Percentiles rank a stretch among this genome's conserved stretches.
These are phyloP conservation scores for Speleostelium caveatum DNA, from an alignment of 78 protist genomes.

Conservation along the genomic window DNA sequence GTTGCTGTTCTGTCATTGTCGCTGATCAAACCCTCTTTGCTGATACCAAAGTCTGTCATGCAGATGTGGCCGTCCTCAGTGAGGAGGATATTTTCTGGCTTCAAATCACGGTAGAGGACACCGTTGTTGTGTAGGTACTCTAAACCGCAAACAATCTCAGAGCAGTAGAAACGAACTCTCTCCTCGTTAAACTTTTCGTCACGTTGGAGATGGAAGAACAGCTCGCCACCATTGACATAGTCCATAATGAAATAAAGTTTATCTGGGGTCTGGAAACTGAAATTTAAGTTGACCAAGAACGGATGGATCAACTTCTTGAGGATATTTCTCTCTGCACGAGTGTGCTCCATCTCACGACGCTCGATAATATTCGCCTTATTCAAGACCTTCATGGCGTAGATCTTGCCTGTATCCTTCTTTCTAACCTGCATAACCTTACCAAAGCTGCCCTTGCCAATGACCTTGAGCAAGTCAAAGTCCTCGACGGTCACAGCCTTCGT, in stretches of 20 bases:
- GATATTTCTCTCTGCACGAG: constrained; percentile 79
- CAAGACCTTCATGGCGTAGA: constrained; percentile 80
- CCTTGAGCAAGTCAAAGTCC: constrained; percentile 86
- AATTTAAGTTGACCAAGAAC: constrained; percentile 87
- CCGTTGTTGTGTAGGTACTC: constrained; percentile 90
- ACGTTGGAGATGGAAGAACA: constrained; percentile 91
- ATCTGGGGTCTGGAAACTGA: constrained; percentile 89
- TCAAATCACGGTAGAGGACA: constrained; percentile 82
- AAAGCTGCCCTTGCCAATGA: constrained; percentile 88
- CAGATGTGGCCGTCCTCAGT: constrained; percentile 90
- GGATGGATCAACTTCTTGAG: constrained; percentile 84
- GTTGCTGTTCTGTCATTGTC: constrained; percentile 92
- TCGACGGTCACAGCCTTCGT: constrained; percentile 42
- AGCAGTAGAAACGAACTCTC: constrained; percentile 90
- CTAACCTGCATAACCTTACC: constrained; percentile 92
- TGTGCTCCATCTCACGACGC: constrained; percentile 85
- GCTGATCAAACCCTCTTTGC: constrained; percentile 88
- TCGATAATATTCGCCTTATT: constrained; percentile 74
- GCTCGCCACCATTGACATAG: constrained; percentile 93
- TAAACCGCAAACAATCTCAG: constrained; percentile 91
- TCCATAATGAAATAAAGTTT: constrained; percentile 93
- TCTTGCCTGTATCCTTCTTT: constrained; percentile 77
- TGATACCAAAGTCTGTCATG: constrained; percentile 98
- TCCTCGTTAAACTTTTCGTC: constrained; percentile 76
- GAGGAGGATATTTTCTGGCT: constrained; percentile 95